Percentiles rank a stretch among this genome's conserved stretches.
phyloP scores from a whole-genome alignment of 768 basidiomycete genomes.

The Tubosaeta sp. region DNA sequence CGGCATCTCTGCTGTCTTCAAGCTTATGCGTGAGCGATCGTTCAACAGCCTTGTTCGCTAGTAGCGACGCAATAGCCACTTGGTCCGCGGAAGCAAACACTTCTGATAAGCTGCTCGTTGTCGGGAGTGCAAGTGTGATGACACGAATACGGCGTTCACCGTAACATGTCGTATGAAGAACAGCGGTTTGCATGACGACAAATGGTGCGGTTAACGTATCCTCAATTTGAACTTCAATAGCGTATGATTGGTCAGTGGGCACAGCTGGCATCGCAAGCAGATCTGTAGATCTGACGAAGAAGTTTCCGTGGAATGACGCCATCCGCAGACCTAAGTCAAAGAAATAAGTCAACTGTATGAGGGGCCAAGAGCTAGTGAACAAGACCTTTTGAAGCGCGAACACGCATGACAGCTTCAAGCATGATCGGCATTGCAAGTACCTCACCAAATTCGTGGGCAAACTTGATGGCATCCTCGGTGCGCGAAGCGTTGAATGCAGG shows the following conservation, averaged over 20 bases:
- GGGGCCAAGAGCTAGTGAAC: constrained; percentile 4
- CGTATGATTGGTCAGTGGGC: constrained; percentile 94
- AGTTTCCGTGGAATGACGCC: constrained; percentile 98
- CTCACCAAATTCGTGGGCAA: constrained; percentile 94
- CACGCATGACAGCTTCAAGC: constrained; percentile 96
- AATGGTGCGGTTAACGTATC: constrained; percentile 88
- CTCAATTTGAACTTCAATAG: constrained; percentile 93
- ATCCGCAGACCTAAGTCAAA: constrained; percentile 71
- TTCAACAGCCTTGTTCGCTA: constrained; percentile 93
- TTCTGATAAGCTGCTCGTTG: constrained; percentile 83
- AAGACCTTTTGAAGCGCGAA: constrained; percentile 94
- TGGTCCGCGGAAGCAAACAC: constrained; percentile 89
- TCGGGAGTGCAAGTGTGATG: constrained; percentile 81
- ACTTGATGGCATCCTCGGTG: constrained; percentile 95
- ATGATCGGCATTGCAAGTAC: constrained; percentile 92
- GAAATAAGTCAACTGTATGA: neutral
- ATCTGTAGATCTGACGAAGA: constrained; percentile 97
- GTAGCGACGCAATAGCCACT: constrained; percentile 74
- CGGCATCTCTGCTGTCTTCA: constrained; percentile 84
- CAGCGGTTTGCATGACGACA: constrained; percentile 91
- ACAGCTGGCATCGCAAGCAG: constrained; percentile 94
- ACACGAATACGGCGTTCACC: constrained; percentile 92
- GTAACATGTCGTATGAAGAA: constrained; percentile 91
- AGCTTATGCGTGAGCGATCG: constrained; percentile 78
- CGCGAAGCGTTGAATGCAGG: constrained; percentile 95